Base-by-base conservation (phyloP, 495 filamentous ascomycete species). In the Neurospora sp. region DNA sequence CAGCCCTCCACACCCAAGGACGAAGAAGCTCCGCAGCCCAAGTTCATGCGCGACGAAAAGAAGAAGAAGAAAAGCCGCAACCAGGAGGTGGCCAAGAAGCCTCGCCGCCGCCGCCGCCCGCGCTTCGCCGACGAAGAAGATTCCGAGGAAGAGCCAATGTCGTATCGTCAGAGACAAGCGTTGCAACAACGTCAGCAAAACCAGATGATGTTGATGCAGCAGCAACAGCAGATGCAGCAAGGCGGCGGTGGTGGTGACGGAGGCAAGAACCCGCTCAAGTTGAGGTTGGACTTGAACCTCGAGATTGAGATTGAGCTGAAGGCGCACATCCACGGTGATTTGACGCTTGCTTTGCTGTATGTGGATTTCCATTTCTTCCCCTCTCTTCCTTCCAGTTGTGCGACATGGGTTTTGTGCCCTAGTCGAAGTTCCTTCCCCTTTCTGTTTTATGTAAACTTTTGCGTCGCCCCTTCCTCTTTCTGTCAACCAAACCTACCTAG, bases 301-400 rank as follows among this genome's bases (percentile, higher is more conserved):
- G 94, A 97, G 79, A 88, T 97, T 75, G 92, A 96, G 85, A 90
- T 97, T 40, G 90, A 94, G 79, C 84, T 97, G 1, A 96, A 96
- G 88, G 94, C 94, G 22, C 92, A 93, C 83, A 96, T 97, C 79
- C 92, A 95, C 77, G 93, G 94, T 81, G 94, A 97, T 85, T 83
- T 97, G 77, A 96, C 93, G 46, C 79, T 97, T 70, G 90, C 91
- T 70, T 85, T 97, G 76, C 87, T 97, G 93, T 95, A 85, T 84
- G 92, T 83, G 18, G 18, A 11, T 31, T 71, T 68, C 18, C 53
- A 20, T 71, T 71, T 44, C 69, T 8, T 68, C 44, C 11, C 12
- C 3, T 14, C 42, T 27, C 3, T 20, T 68, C 31, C 68, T 66
- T 70, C 31, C 41, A 59, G 48, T 39, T 41, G 12, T 66, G 53